Evolutionary conservation across 2,329 filamentous ascomycete genomes (phyloP), one percentile per base, ranked within the genome.

Genomic region (Trichoderma aggressivum): DNA sequence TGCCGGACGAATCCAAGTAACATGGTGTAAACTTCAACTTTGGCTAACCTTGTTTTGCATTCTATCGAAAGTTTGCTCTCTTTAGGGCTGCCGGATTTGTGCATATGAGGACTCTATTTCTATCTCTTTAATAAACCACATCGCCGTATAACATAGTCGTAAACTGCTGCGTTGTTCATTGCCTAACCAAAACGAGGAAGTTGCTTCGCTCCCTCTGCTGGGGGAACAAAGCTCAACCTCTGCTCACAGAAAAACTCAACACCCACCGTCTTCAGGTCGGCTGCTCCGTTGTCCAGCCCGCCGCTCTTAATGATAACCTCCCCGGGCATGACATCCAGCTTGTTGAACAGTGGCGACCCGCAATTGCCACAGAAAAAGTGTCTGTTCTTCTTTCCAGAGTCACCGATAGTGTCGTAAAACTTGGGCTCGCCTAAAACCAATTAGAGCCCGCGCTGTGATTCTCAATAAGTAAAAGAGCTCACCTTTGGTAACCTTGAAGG

Each of bases 321-420:
- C 24, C 84, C 84, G 1, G 84, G 82, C 86, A 88, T 86, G 55
- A 87, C 64, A 32, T 88, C 86, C 30, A 87, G 79, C 75, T 85
- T 81, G 11, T 84, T 86, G 75, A 85, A 88, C 28, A 88, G 74
- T 66, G 82, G 80, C 2, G 82, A 85, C 21, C 86, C 86, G 74
- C 86, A 88, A 72, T 76, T 84, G 18, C 78, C 73, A 75, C 87
- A 88, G 81, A 88, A 88, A 79, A 82, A 87, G 75, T 87, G 86
- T 73, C 83, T 84, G 78, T 88, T 88, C 72, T 83, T 79, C 75
- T 88, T 88, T 34, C 87, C 87, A 0, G 84, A 85, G 43, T 76
- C 82, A 4, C 86, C 87, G 0, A 75, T 79, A 18, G 79, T 77
- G 72, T 87, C 85, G 75, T 82, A 88, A 34, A 80, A 75, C 73